phyloP scores from a whole-genome alignment of 2,329 filamentous ascomycete genomes.

The Lecanicillium sp. region DNA sequence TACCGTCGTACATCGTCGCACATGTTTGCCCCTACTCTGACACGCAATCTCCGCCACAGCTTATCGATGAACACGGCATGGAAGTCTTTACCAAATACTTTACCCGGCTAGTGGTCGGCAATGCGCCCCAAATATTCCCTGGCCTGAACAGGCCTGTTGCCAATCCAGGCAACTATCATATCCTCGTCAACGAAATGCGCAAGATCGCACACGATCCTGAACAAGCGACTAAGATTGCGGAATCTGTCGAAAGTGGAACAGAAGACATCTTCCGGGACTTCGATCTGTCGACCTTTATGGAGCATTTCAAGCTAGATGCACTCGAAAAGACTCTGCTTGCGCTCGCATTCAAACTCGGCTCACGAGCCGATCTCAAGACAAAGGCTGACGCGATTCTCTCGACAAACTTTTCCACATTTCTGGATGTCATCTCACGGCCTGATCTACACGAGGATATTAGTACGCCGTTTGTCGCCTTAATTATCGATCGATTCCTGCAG shows the following conservation, averaged over 20 bases:
- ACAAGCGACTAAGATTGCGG: conserved; percentile 85
- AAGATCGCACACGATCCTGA: conserved; percentile 76
- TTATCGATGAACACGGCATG: conserved; percentile 98
- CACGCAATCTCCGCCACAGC: conserved; percentile 41
- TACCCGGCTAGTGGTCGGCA: conserved; percentile 82
- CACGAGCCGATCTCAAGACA: conserved; percentile 72
- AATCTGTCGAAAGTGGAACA: conserved; percentile 83
- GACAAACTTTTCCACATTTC: conserved; percentile 69
- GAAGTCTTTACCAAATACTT: conserved; percentile 97
- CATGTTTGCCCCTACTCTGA: conserved; percentile 1
- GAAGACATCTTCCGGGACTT: conserved; percentile 95
- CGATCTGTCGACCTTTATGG: conserved; percentile 89
- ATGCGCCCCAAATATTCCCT: conserved; percentile 87
- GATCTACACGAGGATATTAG: conserved; percentile 60
- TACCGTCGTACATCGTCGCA: conserved; percentile 12
- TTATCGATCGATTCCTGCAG: conserved; percentile 81
- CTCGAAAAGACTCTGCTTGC: conserved; percentile 82
- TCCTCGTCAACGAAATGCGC: conserved; percentile 77
- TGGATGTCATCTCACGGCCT: conserved; percentile 66
- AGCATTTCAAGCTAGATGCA: conserved; percentile 90
- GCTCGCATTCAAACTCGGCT: conserved; percentile 79
- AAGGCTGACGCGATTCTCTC: conserved; percentile 93
- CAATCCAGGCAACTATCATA: conserved; percentile 74
- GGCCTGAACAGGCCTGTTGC: conserved; percentile 66
- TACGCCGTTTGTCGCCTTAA: conserved; percentile 65